Conservation (phyloP, 176 grass and related monocot genomes). For the Aegilops tauschii region DNA sequence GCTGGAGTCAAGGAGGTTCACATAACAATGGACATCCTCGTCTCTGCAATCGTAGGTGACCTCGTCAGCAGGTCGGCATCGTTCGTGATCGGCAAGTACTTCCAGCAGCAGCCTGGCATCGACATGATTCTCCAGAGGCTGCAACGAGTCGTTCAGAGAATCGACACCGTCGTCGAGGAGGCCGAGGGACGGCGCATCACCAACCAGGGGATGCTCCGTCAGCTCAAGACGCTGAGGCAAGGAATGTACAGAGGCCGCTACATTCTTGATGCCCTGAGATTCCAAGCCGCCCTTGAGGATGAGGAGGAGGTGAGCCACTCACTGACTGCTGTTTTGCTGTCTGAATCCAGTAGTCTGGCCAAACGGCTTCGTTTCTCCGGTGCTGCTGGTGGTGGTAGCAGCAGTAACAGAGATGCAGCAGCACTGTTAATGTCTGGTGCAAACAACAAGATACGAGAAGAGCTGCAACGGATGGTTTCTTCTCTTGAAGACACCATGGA, state of each 20-base stretch:
- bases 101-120: background rate
- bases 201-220: background rate
- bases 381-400: background rate
- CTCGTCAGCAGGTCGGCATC: background rate
- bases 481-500: background rate
- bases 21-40: background rate
- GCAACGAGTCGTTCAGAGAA: background rate
- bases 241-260: background rate
- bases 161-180: background rate
- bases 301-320: background rate
- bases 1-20: background rate
- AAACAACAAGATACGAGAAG: background rate
- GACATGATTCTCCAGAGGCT: no score
- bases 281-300: background rate
- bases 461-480: background rate
- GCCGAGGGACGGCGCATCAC: background rate
- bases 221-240: background rate
- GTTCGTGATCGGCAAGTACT: background rate
- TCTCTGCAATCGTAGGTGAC: background rate
- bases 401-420: background rate
- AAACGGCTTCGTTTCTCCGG: background rate
- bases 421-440: background rate
- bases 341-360: background rate
- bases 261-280: background rate
- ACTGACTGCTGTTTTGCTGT: background rate